A percentile compares a stretch with the other conserved stretches of the same genome.
phyloP scores from a whole-genome alignment of 2,329 filamentous ascomycete species.

The Aspergillus latus region DNA sequence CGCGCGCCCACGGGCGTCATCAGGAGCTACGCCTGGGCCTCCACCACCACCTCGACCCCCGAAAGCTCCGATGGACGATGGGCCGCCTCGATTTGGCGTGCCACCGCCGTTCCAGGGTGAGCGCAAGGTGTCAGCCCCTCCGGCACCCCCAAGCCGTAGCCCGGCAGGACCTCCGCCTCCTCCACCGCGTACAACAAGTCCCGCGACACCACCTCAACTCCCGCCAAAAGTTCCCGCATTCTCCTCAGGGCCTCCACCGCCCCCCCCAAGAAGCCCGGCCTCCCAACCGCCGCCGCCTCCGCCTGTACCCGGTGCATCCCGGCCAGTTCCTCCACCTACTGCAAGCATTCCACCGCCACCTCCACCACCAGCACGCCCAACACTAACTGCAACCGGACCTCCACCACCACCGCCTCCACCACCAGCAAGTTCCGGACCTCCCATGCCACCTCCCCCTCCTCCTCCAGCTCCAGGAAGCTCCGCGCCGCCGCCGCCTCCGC shows the following conservation, averaged over 20 bases:
- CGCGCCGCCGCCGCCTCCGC: conserved; percentile 33
- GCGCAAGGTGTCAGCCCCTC: conserved; percentile 61
- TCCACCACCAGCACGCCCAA: conserved; percentile 19
- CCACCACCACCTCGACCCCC: conserved; percentile 68
- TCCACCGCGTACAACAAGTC: conserved; percentile 50
- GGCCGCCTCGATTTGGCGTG: conserved; percentile 66
- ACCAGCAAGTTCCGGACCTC: conserved; percentile 24
- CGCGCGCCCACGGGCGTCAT: conserved; percentile 51
- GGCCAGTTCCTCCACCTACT: conserved; percentile 33
- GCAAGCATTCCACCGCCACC: conserved; percentile 32
- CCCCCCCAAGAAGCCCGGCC: conserved; percentile 49
- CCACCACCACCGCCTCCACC: conserved; percentile 35
- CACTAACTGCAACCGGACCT: conserved; percentile 12
- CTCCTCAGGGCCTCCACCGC: conserved; percentile 54
- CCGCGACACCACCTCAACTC: conserved; percentile 51
- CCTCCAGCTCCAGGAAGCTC: conserved; percentile 13
- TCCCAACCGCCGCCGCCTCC: conserved; percentile 46
- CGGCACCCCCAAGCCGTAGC: conserved; percentile 71
- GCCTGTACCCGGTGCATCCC: conserved; percentile 35
- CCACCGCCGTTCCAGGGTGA: conserved; percentile 76
- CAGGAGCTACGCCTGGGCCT: conserved; percentile 56
- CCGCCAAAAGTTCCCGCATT: conserved; percentile 44
- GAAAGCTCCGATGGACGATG: conserved; percentile 70
- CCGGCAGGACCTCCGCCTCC: conserved; percentile 69
- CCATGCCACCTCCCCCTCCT: conserved; percentile 41